These are phyloP conservation scores for Asterochloris sp. DNA, from an alignment of 139 green algal genomes.

Conservation along the genomic window DNA sequence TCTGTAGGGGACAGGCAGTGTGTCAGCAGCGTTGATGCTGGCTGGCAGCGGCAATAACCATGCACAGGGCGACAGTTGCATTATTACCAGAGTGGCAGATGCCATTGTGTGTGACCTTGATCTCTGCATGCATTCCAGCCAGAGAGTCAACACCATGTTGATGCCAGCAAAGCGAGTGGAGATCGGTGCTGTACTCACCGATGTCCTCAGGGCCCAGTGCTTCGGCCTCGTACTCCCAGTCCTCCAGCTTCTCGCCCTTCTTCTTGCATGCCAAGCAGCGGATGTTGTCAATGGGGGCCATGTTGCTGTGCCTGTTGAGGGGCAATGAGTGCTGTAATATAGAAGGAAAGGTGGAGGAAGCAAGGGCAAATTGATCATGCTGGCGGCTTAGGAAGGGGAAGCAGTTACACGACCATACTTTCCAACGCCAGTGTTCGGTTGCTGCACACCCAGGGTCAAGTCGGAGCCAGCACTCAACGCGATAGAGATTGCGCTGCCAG, in stretches of 20 bases:
- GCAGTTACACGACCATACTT: too few relatives aligned
- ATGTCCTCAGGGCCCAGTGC: not conserved
- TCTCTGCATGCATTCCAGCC: not conserved
- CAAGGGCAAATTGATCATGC: too few relatives aligned
- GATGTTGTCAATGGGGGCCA: not conserved
- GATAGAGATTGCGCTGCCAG: too few relatives aligned
- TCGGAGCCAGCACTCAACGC: too few relatives aligned
- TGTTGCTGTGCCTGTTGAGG: not conserved
- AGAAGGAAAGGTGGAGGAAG: too few relatives aligned
- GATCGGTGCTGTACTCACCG: not conserved
- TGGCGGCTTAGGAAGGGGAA: too few relatives aligned
- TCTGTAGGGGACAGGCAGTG: too few relatives aligned
- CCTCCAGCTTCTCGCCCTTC: not conserved
- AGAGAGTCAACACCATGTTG: not conserved
- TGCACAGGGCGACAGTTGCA: slow-evolving; percentile 39
- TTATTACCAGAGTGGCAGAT: slow-evolving; percentile 47
- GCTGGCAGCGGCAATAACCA: slow-evolving; percentile 4
- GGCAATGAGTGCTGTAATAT: too few relatives aligned
- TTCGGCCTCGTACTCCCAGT: not conserved
- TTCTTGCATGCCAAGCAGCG: slow-evolving; percentile 4
- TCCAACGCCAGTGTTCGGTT: too few relatives aligned
- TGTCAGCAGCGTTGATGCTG: too few relatives aligned
- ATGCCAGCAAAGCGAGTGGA: not conserved
- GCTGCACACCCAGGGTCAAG: too few relatives aligned
- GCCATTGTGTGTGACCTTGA: slow-evolving; percentile 42